phyloP scores from a whole-genome alignment of 345 rosid species.

The Eucalyptus marginata region DNA sequence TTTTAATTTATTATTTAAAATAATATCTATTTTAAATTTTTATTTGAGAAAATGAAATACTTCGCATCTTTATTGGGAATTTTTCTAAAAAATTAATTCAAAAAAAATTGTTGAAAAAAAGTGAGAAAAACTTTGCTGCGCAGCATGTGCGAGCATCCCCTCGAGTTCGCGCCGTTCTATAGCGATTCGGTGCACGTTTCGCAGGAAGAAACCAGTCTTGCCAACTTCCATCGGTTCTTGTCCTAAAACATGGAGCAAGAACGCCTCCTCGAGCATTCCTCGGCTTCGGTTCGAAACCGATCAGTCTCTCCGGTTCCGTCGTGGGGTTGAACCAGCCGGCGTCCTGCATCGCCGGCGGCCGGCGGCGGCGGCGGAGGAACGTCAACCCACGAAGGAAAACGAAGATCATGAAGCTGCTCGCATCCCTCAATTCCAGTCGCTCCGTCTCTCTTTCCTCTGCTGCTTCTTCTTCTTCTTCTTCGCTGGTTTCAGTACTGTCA shows the following conservation, averaged over 20 bases:
- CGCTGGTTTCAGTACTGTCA: neutral
- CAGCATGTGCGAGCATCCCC: neutral
- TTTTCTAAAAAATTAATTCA: too few relatives aligned
- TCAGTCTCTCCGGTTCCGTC: neutral
- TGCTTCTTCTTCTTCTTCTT: neutral
- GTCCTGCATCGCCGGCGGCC: neutral
- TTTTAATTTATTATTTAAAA: fast-evolving
- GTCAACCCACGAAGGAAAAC: neutral
- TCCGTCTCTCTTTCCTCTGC: neutral
- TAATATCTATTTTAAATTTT: fast-evolving
- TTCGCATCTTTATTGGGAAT: too few relatives aligned
- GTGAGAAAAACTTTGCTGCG: neutral
- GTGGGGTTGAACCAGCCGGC: neutral
- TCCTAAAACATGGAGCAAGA: neutral
- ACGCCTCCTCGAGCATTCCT: neutral
- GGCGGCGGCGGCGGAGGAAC: neutral
- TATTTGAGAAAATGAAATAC: too few relatives aligned
- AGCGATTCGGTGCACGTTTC: neutral
- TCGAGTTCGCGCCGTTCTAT: neutral
- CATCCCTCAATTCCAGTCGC: neutral
- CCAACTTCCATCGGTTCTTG: neutral
- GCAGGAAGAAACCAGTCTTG: neutral
- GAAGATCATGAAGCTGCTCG: neutral
- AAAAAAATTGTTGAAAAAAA: neutral
- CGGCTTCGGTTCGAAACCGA: neutral